Evolutionary conservation across 2,329 filamentous ascomycete genomes (phyloP).

Genomic region (Gnomoniopsis sp.): DNA sequence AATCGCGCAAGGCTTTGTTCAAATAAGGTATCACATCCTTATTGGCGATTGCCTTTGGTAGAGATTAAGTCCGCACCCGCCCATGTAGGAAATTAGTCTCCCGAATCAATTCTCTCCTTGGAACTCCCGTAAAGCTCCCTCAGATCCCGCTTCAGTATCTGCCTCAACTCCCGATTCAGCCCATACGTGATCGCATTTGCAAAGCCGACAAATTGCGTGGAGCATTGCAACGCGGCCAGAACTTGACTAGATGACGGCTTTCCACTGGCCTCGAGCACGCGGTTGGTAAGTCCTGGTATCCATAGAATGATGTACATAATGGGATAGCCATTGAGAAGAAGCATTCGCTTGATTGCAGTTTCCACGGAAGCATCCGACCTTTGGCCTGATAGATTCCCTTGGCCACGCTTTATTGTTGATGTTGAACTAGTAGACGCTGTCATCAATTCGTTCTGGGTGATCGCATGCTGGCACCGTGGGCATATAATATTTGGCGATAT

Average conservation of each 20-base stretch:
- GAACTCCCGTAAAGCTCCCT: neutral
- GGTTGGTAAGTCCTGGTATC: conserved; percentile 8
- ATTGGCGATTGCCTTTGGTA: no score
- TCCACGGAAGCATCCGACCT: no score
- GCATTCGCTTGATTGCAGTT: conserved; percentile 8
- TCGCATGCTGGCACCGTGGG: no score
- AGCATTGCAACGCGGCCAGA: conserved; percentile 27
- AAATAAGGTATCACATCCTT: no score
- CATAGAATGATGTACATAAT: conserved; percentile 8
- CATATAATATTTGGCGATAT: no score
- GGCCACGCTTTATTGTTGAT: conserved; percentile 1
- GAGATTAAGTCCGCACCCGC: no score
- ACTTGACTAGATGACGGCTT: neutral
- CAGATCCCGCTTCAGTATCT: neutral
- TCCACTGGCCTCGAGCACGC: conserved; percentile 19
- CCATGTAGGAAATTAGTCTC: no score
- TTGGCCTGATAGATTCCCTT: no score
- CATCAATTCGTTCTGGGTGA: no score
- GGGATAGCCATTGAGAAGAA: conserved; percentile 6
- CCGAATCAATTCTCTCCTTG: no score
- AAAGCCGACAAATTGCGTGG: conserved; percentile 34
- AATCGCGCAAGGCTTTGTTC: no score
- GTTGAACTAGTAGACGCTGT: conserved; percentile 6
- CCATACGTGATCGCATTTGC: conserved; percentile 36
- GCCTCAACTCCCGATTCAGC: conserved; percentile 18